Evolutionary conservation across 371 early-diverging fungal genomes (phyloP).

Genomic region (Syncephalastrum monosporum): DNA sequence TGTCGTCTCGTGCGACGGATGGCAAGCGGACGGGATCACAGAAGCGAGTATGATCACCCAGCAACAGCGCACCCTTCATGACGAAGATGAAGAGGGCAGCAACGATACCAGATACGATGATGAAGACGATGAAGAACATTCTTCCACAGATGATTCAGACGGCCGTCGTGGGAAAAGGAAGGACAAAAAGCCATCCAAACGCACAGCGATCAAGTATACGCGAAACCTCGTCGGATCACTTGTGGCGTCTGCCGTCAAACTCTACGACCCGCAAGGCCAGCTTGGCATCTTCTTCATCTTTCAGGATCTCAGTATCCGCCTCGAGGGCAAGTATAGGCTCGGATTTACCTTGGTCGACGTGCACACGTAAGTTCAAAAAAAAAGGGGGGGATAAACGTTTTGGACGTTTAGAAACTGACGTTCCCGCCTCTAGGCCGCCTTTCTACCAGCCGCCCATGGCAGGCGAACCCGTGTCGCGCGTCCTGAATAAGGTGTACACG

Average conservation of each 20-base stretch:
- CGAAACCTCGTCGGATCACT: constrained; percentile 73
- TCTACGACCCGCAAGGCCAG: constrained; percentile 60
- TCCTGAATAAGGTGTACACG: constrained; percentile 38
- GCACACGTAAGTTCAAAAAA: constrained; percentile 42
- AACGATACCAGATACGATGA: constrained; percentile 4
- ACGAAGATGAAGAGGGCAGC: constrained; percentile 13
- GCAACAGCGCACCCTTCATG: no score
- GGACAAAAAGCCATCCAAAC: no score
- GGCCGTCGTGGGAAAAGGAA: no score
- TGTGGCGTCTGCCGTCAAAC: constrained; percentile 65
- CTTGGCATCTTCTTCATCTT: constrained; percentile 79
- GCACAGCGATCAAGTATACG: constrained; percentile 4
- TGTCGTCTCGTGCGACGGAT: constrained; percentile 22
- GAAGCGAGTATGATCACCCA: constrained; percentile 23
- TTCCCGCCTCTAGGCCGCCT: constrained; percentile 1
- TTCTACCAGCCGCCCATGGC: constrained; percentile 23
- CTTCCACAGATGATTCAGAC: constrained; percentile 5
- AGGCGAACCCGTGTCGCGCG: constrained; percentile 29
- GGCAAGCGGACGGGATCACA: constrained; percentile 26
- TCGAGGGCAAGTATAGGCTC: constrained; percentile 63
- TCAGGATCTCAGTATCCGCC: constrained; percentile 68
- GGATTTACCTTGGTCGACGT: constrained; percentile 58
- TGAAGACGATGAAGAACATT: constrained; percentile 4
- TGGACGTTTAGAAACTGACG: background rate
- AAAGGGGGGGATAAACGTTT: constrained; percentile 1